Evolutionary conservation across 345 rosid genomes (phyloP).

Genomic region (Eucalyptus melliodora): DNA sequence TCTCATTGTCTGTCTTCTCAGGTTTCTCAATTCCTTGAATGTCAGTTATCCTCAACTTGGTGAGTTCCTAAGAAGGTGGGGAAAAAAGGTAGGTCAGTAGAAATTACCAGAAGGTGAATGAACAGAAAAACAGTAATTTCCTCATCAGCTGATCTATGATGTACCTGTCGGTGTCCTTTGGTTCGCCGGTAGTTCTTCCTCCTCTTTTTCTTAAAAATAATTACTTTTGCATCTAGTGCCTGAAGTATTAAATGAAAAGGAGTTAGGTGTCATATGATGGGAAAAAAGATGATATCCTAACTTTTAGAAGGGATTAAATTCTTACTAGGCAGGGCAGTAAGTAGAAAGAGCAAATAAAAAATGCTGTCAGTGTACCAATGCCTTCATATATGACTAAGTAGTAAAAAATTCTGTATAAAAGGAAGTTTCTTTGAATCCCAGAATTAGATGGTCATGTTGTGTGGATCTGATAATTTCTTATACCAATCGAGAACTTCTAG

Average conservation of each 20-base stretch:
- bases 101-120: not conserved
- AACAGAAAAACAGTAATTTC: not conserved
- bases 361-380: not conserved
- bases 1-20: slow-evolving; percentile 14
- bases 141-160: not conserved
- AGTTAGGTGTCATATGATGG: not conserved
- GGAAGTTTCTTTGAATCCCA: not conserved
- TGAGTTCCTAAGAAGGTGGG: slow-evolving; percentile 49
- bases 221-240: slow-evolving; percentile 94
- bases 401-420: not conserved
- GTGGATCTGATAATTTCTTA: not conserved
- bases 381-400: not conserved
- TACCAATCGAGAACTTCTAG: not conserved
- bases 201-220: slow-evolving; percentile 90
- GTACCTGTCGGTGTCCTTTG: slow-evolving; percentile 7
- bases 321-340: not conserved
- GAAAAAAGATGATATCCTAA: not conserved
- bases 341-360: not conserved
- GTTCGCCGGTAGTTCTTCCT: slow-evolving; percentile 36
- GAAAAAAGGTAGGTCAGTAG: not conserved
- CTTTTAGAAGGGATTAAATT: not conserved
- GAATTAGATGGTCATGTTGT: not conserved
- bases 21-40: slow-evolving; percentile 87
- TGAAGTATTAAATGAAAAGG: not conserved
- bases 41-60: slow-evolving; percentile 84